These are phyloP conservation scores for Penicillium goetzii DNA, from an alignment of 495 filamentous ascomycete genomes.

Conservation along the genomic window DNA sequence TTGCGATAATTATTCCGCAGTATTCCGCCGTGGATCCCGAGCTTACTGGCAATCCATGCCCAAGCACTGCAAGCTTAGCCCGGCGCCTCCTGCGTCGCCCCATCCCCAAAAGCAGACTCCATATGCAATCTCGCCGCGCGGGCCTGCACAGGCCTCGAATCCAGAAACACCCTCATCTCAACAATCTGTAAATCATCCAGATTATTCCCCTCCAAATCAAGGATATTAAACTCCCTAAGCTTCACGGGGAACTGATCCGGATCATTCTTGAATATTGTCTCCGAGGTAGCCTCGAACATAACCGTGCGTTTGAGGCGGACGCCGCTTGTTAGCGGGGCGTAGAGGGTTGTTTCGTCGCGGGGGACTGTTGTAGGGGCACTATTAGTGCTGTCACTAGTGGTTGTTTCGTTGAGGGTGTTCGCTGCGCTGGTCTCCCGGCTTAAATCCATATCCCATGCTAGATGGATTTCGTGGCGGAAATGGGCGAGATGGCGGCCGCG, in stretches of 20 bases:
- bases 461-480: slow-evolving; percentile 27
- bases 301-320: slow-evolving; percentile 28
- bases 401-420: background rate
- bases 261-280: slow-evolving; percentile 28
- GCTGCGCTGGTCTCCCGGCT: background rate
- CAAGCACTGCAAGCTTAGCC: background rate
- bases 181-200: slow-evolving; percentile 23
- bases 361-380: background rate
- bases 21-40: slow-evolving; percentile 22
- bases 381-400: background rate
- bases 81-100: slow-evolving; percentile 5
- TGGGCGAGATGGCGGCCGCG: slow-evolving; percentile 20
- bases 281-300: slow-evolving; percentile 32
- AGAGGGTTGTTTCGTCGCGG: slow-evolving; percentile 12
- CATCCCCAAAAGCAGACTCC: slow-evolving; percentile 18
- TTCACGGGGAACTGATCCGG: slow-evolving; percentile 29
- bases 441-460: slow-evolving; percentile 34
- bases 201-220: slow-evolving; percentile 22
- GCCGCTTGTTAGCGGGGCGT: slow-evolving; percentile 13
- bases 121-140: slow-evolving; percentile 23
- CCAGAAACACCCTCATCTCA: slow-evolving; percentile 31
- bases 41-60: too few species aligned
- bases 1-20: slow-evolving; percentile 3
- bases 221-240: slow-evolving; percentile 31
- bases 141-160: slow-evolving; percentile 28